Percentiles rank a stretch among this genome's conserved stretches.
phyloP scores from a whole-genome alignment of 139 green algal genomes.

The Chlamydomonas eustigma region DNA sequence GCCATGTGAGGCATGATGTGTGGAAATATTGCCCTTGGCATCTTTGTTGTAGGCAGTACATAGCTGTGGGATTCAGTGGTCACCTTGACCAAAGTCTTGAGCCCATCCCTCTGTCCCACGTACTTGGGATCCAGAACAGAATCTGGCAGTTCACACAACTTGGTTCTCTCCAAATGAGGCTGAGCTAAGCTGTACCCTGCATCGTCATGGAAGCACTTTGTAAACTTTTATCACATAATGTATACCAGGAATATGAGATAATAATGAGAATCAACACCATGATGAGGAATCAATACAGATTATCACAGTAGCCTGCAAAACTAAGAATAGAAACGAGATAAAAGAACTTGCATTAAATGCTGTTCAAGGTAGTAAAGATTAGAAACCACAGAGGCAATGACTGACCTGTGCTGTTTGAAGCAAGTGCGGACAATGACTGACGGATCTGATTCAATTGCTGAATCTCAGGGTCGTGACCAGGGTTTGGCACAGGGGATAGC shows the following conservation, averaged over 20 bases:
- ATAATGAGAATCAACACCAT: no score
- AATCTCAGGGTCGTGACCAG: conserved; percentile 25
- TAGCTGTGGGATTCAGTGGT: no score
- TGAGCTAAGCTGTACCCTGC: conserved; percentile 37
- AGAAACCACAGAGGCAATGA: no score
- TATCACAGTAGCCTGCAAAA: no score
- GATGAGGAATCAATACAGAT: no score
- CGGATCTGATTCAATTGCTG: conserved; percentile 62
- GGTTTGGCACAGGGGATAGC: conserved; percentile 74
- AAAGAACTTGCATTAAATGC: no score
- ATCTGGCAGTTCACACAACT: conserved; percentile 71
- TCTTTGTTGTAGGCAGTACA: background rate
- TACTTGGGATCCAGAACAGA: conserved; percentile 51
- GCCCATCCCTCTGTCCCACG: conserved; percentile 28
- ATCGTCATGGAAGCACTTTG: no score
- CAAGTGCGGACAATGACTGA: conserved; percentile 47
- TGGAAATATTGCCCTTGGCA: background rate
- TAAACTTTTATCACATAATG: no score
- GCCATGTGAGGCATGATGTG: background rate
- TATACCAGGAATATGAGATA: no score
- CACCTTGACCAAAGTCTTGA: conserved; percentile 51
- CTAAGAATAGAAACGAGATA: no score
- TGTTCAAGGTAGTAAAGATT: no score
- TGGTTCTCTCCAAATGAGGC: conserved; percentile 86
- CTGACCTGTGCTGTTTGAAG: conserved; percentile 5